phyloP scores from a whole-genome alignment of 257 asterid species.

The Solanum sitiens region DNA sequence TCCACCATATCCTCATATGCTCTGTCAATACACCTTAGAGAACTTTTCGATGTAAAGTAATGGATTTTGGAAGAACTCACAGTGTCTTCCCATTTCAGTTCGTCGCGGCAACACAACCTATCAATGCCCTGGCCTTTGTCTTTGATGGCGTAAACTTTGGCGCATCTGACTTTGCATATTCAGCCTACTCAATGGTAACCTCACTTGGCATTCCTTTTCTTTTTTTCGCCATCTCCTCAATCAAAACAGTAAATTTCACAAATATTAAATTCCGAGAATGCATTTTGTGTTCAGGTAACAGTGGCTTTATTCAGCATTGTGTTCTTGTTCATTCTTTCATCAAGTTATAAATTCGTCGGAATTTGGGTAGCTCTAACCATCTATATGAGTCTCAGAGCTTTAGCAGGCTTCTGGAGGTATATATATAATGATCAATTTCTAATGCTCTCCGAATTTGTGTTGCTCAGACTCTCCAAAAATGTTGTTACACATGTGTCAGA shows the following conservation, averaged over 20 bases:
- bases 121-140: constrained; percentile 66
- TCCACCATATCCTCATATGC: not conserved
- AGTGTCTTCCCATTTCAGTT: constrained; percentile 25
- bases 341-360: constrained; percentile 43
- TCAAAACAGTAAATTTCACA: not conserved
- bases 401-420: constrained; percentile 74
- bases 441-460: not conserved
- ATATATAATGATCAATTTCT: not conserved
- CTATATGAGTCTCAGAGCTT: constrained; percentile 57
- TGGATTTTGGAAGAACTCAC: not conserved
- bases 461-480: not conserved
- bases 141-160: constrained; percentile 73
- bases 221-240: not conserved
- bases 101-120: constrained; percentile 67
- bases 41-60: not conserved
- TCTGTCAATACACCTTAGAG: not conserved
- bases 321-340: constrained; percentile 38
- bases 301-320: constrained; percentile 57
- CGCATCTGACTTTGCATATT: constrained; percentile 64
- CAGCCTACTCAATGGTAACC: constrained; percentile 57
- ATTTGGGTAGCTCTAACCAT: constrained; percentile 56
- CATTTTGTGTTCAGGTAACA: constrained; percentile 28
- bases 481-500: not conserved
- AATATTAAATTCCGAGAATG: not conserved
- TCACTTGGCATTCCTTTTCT: not conserved